phyloP scores from a whole-genome alignment of 805 yeast genomes.

The Myxozyma lipomycoides region DNA sequence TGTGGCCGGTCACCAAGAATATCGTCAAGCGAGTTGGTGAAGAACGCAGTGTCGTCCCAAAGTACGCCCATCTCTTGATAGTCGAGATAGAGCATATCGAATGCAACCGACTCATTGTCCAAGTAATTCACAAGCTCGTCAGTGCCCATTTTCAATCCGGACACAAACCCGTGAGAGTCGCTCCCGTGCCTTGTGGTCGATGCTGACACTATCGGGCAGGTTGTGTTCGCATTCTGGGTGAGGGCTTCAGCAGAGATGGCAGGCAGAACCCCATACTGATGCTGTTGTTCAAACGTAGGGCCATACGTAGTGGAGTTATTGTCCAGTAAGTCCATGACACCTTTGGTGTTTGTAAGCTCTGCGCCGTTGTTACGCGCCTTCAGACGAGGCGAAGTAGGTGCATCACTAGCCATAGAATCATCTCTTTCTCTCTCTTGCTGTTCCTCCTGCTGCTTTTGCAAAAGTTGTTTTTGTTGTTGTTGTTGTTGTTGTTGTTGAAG shows the following conservation, averaged over 20 bases:
- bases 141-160: constrained; percentile 13
- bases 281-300: constrained; percentile 25
- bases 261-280: constrained; percentile 1
- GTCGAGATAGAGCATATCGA: constrained; percentile 26
- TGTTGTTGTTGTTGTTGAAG: constrained; percentile 14
- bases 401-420: neutral
- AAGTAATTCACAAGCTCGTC: constrained; percentile 24
- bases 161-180: neutral
- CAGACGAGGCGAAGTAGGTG: constrained; percentile 3
- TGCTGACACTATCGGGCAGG: neutral
- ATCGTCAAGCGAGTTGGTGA: constrained; percentile 4
- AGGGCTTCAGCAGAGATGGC: constrained; percentile 8
- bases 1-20: constrained; percentile 4
- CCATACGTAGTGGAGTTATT: constrained; percentile 8
- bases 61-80: constrained; percentile 26
- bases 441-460: constrained; percentile 11
- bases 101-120: constrained; percentile 27
- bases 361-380: constrained; percentile 15
- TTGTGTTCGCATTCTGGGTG: neutral
- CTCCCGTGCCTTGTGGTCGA: neutral
- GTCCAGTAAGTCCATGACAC: constrained; percentile 24
- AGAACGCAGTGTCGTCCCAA: constrained; percentile 24
- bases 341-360: constrained; percentile 17
- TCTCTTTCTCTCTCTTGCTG: constrained; percentile 8
- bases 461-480: constrained; percentile 1